Evolutionary conservation across 495 filamentous ascomycete species (phyloP).

Genomic region (Lasiosphaeria ovina): DNA sequence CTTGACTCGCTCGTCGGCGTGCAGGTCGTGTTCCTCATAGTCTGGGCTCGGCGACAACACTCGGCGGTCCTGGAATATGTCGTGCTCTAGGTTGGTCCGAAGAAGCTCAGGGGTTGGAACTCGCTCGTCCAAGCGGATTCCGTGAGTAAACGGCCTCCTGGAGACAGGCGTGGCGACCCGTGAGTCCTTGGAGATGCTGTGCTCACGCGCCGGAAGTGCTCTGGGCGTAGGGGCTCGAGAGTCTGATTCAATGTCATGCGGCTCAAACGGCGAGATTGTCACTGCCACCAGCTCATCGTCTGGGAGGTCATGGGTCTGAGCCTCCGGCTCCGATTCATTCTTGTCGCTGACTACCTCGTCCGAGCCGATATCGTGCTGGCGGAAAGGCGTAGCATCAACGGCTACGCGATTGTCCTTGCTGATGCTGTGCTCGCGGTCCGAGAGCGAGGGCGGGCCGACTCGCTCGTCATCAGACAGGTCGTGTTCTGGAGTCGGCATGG

Average conservation of each 20-base stretch:
- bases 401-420: slow-evolving; percentile 3
- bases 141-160: slow-evolving; percentile 7
- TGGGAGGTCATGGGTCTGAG: slow-evolving; percentile 2
- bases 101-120: slow-evolving; percentile 20
- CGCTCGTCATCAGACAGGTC: slow-evolving; percentile 7
- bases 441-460: not conserved
- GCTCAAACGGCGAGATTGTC: not conserved
- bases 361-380: slow-evolving; percentile 7
- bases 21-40: slow-evolving; percentile 16
- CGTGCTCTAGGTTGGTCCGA: slow-evolving; percentile 13
- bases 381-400: not conserved
- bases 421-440: slow-evolving; percentile 12
- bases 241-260: slow-evolving; percentile 15
- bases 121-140: slow-evolving; percentile 17
- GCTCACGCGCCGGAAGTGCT: slow-evolving; percentile 4
- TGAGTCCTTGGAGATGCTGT: slow-evolving; percentile 19
- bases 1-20: slow-evolving; percentile 16
- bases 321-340: slow-evolving; percentile 4
- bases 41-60: slow-evolving; percentile 15
- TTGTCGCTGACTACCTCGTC: slow-evolving; percentile 8
- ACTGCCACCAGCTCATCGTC: slow-evolving; percentile 4
- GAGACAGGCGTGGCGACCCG: slow-evolving; percentile 8
- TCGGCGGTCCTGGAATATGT: slow-evolving; percentile 14
- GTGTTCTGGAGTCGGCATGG: slow-evolving; percentile 6
- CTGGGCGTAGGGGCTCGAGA: slow-evolving; percentile 14